These are phyloP conservation scores for Mucuna pruriens DNA, from an alignment of 306 rosid genomes.

Conservation along the genomic window DNA sequence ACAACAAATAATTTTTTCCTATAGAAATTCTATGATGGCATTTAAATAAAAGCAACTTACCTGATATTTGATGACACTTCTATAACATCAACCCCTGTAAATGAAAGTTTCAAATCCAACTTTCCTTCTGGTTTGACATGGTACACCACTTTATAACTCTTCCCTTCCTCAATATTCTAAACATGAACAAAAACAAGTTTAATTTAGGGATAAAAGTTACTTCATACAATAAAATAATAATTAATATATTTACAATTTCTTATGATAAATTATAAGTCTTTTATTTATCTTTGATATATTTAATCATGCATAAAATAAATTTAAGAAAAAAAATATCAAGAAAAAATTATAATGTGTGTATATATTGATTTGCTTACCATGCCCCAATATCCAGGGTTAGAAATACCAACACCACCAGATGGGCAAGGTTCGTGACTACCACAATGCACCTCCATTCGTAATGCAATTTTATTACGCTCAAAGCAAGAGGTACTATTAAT, in stretches of 20 bases:
- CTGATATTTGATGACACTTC: not conserved
- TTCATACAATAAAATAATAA: not conserved
- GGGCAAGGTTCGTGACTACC: conserved; percentile 61
- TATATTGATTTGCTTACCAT: conserved; percentile 16
- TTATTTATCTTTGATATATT: too few relatives aligned
- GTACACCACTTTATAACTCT: conserved; percentile 66
- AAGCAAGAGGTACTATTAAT: conserved; percentile 74
- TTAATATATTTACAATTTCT: not conserved
- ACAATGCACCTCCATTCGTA: conserved; percentile 73
- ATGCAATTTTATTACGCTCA: conserved; percentile 76
- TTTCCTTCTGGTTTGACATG: conserved; percentile 33
- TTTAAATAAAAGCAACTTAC: not conserved
- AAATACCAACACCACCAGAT: conserved; percentile 70
- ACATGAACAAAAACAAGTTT: not conserved
- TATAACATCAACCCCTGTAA: not conserved
- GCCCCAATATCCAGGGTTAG: conserved; percentile 67
- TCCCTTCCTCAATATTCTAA: conserved; percentile 80
- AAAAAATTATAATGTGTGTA: too few relatives aligned
- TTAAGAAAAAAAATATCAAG: not conserved
- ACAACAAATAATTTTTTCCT: too few relatives aligned
- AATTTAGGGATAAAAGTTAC: not conserved
- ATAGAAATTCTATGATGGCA: not conserved
- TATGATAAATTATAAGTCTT: not conserved
- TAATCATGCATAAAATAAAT: too few relatives aligned
- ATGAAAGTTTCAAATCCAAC: not conserved